These are phyloP conservation scores for Pseudocercospora vitis DNA, from an alignment of 2,329 filamentous ascomycete species.

Conservation along the genomic window DNA sequence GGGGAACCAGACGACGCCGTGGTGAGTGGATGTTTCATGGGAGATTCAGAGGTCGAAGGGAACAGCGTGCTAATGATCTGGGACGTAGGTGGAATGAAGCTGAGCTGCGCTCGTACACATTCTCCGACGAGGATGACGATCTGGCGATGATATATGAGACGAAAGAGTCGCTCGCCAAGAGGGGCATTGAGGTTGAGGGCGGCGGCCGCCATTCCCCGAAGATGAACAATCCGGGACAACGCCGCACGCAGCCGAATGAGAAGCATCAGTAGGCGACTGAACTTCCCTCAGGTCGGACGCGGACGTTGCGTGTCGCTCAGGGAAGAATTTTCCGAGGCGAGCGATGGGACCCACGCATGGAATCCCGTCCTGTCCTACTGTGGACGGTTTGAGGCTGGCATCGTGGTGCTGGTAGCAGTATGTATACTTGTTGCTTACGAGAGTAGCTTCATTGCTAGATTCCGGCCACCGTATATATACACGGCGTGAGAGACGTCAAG, in stretches of 20 bases:
- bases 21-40: slow-evolving; percentile 20
- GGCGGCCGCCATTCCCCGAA: slow-evolving; percentile 1
- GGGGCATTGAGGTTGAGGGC: slow-evolving; percentile 16
- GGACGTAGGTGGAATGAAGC: slow-evolving; percentile 33
- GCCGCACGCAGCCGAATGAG: slow-evolving; percentile 13
- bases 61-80: too few relatives aligned
- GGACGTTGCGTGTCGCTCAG: too few relatives aligned
- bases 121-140: slow-evolving; percentile 30
- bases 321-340: too few relatives aligned
- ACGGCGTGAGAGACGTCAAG: too few relatives aligned
- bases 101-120: slow-evolving; percentile 33
- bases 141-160: slow-evolving; percentile 33
- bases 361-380: too few relatives aligned
- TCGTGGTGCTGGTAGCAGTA: too few relatives aligned
- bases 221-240: slow-evolving; percentile 9
- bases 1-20: slow-evolving; percentile 34
- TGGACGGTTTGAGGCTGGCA: too few relatives aligned
- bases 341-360: too few relatives aligned
- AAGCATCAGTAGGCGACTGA: background rate
- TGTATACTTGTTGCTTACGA: too few relatives aligned
- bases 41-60: too few relatives aligned
- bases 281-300: background rate
- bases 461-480: too few relatives aligned
- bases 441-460: too few relatives aligned
- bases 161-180: slow-evolving; percentile 22